A percentile compares a stretch with the other conserved stretches of the same genome.
phyloP scores from a whole-genome alignment of 495 filamentous ascomycete genomes.

The Penicillium egyptiacum region DNA sequence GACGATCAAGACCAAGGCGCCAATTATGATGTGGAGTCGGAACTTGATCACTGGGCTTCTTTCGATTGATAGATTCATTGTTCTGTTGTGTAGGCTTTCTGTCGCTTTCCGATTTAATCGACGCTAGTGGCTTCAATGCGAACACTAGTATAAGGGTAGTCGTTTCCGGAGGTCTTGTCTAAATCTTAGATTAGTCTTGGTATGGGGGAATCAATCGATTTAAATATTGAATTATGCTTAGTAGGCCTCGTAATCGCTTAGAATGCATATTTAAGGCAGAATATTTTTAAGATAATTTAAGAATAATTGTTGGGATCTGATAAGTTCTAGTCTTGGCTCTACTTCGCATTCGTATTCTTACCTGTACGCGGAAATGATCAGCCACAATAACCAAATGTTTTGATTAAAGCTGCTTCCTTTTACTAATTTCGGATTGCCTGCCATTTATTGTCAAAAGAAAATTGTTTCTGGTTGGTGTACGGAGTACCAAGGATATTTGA shows the following conservation, averaged over 20 bases:
- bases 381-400: not conserved
- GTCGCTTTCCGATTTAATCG: not conserved
- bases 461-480: not conserved
- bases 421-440: not conserved
- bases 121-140: not conserved
- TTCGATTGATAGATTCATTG: not conserved
- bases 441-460: not conserved
- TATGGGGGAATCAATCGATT: not conserved
- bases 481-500: too few relatives aligned
- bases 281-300: not conserved
- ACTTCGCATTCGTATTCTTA: not conserved
- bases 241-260: not conserved
- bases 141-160: not conserved
- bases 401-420: too few relatives aligned
- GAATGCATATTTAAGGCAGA: not conserved
- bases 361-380: not conserved
- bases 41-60: not conserved
- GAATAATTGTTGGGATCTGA: not conserved
- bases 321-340: not conserved
- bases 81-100: not conserved
- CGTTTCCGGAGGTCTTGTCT: not conserved
- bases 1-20: constrained; percentile 13
- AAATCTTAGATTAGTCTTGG: not conserved
- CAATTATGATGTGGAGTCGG: constrained; percentile 21
- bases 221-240: not conserved